Evolutionary conservation across 495 filamentous ascomycete species (phyloP).

Genomic region (Hyphodiscus hymeniophilus): DNA sequence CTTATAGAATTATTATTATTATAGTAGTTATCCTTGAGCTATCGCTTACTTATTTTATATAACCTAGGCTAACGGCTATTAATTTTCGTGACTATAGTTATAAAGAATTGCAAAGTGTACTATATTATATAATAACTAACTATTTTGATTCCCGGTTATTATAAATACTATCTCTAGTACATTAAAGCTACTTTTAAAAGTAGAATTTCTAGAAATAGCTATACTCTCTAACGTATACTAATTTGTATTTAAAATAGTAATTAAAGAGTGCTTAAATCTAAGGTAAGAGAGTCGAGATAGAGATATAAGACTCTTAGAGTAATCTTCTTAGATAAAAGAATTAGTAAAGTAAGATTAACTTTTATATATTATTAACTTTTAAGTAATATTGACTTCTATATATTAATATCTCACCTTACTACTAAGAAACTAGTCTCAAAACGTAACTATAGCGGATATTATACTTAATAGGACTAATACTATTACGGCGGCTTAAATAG

Average conservation of each 20-base stretch:
- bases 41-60: conserved; percentile 9
- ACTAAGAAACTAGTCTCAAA: conserved; percentile 1
- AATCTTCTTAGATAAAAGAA: conserved; percentile 1
- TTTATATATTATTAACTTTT: neutral
- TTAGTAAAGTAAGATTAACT: conserved; percentile 2
- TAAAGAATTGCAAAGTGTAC: too few relatives aligned
- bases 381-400: too few relatives aligned
- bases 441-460: conserved; percentile 2
- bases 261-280: conserved; percentile 2
- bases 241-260: conserved; percentile 2
- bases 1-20: too few relatives aligned
- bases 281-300: too few relatives aligned
- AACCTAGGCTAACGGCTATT: conserved; percentile 1
- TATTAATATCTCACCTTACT: conserved; percentile 1
- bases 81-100: neutral
- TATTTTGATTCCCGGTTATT: too few relatives aligned
- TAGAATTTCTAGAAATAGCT: conserved; percentile 1
- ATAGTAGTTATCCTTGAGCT: conserved; percentile 16
- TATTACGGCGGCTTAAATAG: neutral
- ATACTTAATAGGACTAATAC: neutral
- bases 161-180: too few relatives aligned
- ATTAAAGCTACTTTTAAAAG: too few relatives aligned
- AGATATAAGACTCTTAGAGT: neutral
- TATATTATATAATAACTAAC: too few relatives aligned
- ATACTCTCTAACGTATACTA: neutral